Conservation (phyloP, 495 filamentous ascomycete genomes). For the Evernia prunastri region DNA sequence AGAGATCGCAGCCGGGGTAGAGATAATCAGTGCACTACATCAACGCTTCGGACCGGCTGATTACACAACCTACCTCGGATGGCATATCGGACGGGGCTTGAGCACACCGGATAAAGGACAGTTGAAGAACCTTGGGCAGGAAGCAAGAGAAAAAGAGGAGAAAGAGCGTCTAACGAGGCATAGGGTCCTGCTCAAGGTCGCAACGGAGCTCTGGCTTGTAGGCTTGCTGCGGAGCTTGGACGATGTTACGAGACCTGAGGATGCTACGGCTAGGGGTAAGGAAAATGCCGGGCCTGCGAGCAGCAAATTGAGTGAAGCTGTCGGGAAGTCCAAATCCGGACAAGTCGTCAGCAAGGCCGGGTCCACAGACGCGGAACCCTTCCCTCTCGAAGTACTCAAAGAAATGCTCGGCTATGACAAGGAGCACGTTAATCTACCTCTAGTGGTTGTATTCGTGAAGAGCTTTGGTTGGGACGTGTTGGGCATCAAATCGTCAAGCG, state of each 20-base stretch:
- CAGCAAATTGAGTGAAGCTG: constrained; percentile 25
- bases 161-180: constrained; percentile 87
- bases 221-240: constrained; percentile 81
- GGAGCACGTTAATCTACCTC: constrained; percentile 83
- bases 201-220: constrained; percentile 95
- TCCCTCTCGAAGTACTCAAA: constrained; percentile 92
- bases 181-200: constrained; percentile 75
- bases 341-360: constrained; percentile 43
- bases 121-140: constrained; percentile 69
- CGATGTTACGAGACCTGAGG: constrained; percentile 80
- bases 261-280: constrained; percentile 62
- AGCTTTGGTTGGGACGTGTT: constrained; percentile 93
- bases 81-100: constrained; percentile 85
- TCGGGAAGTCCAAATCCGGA: constrained; percentile 50
- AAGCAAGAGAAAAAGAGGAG: constrained; percentile 89
- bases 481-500: constrained; percentile 59
- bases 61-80: constrained; percentile 87
- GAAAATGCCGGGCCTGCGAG: constrained; percentile 41
- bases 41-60: constrained; percentile 89
- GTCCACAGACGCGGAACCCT: constrained; percentile 61
- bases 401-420: constrained; percentile 89
- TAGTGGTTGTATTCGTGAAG: constrained; percentile 93
- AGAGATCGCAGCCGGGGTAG: constrained; percentile 85
- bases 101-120: constrained; percentile 84
- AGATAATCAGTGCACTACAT: constrained; percentile 89